These are phyloP conservation scores for Licmophora abbreviata DNA, from an alignment of 108 stramenopile species.

Conservation along the genomic window DNA sequence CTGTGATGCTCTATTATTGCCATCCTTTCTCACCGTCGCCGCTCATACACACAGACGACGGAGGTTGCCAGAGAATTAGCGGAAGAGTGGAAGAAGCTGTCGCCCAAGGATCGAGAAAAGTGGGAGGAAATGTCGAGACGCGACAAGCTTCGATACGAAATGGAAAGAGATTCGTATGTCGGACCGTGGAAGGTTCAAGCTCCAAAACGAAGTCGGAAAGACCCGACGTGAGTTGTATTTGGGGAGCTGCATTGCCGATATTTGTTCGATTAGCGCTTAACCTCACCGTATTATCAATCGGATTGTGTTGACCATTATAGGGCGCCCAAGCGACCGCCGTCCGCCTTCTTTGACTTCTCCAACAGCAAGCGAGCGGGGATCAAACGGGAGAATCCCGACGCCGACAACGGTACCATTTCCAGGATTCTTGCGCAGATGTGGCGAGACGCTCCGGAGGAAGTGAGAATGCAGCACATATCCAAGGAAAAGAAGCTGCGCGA, in stretches of 20 bases:
- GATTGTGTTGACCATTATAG: too few relatives aligned
- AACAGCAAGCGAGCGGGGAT: slow-evolving; percentile 25
- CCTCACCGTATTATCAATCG: too few relatives aligned
- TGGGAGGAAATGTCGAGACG: slow-evolving; percentile 32
- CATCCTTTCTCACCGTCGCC: background rate
- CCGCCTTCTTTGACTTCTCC: slow-evolving; percentile 30
- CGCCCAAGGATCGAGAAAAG: slow-evolving; percentile 17
- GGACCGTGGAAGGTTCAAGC: slow-evolving; percentile 13
- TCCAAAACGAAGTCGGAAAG: slow-evolving; percentile 11
- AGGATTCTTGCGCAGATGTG: slow-evolving; percentile 30
- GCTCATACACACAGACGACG: background rate
- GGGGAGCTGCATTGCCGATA: background rate
- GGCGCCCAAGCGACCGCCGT: slow-evolving; percentile 31
- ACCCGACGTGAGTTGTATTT: too few relatives aligned
- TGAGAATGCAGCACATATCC: slow-evolving; percentile 12
- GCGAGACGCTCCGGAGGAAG: slow-evolving; percentile 20
- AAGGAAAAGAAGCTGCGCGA: slow-evolving; percentile 22
- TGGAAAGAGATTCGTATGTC: slow-evolving; percentile 28
- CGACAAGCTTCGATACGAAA: slow-evolving; percentile 34
- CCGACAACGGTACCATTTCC: slow-evolving; percentile 23
- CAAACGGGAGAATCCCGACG: slow-evolving; percentile 21
- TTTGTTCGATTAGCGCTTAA: background rate
- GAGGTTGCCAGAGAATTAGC: slow-evolving; percentile 28
- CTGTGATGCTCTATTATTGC: too few relatives aligned
- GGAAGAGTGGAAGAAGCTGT: slow-evolving; percentile 28